Percentiles rank a stretch among this genome's conserved stretches.
These are phyloP conservation scores for Globisporangium ultimum DNA, from an alignment of 352 stramenopile species.

Conservation along the genomic window DNA sequence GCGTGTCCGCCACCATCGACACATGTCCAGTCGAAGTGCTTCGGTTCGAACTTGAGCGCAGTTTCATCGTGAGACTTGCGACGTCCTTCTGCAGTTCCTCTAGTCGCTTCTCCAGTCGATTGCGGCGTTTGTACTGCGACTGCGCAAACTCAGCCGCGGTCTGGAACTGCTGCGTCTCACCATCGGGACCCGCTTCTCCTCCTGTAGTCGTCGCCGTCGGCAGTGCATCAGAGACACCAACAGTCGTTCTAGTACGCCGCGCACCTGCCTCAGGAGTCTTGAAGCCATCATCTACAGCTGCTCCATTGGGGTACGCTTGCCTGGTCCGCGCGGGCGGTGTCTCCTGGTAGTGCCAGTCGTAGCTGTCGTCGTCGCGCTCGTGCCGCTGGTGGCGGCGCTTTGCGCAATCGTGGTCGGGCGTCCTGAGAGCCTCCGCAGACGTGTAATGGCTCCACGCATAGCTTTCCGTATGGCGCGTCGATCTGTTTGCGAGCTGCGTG, in stretches of 20 bases:
- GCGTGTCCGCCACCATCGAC: conserved; percentile 27
- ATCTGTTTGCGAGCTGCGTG: neutral
- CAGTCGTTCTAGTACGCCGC: neutral
- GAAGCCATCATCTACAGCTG: neutral
- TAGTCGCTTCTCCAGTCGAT: conserved; percentile 59
- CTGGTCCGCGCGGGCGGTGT: conserved; percentile 12
- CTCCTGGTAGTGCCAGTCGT: conserved; percentile 19
- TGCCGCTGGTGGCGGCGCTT: neutral
- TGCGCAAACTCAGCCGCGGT: conserved; percentile 22
- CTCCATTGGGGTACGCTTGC: neutral
- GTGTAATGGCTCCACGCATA: conserved; percentile 1
- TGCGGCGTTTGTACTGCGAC: conserved; percentile 44
- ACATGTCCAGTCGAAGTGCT: conserved; percentile 21
- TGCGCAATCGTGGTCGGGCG: conserved; percentile 7
- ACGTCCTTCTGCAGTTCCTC: conserved; percentile 77
- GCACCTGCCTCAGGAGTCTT: conserved; percentile 6
- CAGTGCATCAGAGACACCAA: neutral
- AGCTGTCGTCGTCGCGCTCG: neutral
- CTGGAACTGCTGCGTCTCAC: conserved; percentile 4
- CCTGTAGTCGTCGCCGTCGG: neutral
- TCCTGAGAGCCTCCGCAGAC: conserved; percentile 3
- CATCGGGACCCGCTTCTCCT: conserved; percentile 1
- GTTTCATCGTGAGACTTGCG: conserved; percentile 64
- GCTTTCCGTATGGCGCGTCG: neutral
- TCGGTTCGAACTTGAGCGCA: conserved; percentile 34